Evolutionary conservation across 2,329 filamentous ascomycete genomes (phyloP).

Genomic region (Verticillium isaacii): DNA sequence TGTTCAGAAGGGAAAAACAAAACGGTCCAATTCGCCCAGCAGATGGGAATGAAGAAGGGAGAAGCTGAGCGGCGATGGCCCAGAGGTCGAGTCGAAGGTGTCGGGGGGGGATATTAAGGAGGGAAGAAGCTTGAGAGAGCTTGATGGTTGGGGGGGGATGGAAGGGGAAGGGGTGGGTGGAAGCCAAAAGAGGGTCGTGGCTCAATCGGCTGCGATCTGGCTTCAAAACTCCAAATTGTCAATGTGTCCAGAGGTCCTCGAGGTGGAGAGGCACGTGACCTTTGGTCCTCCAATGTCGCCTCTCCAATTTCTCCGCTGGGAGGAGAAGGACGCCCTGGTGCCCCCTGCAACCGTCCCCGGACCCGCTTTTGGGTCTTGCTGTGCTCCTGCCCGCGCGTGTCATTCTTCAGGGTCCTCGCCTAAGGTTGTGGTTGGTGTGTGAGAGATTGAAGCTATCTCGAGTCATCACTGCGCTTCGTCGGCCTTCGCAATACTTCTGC

Average conservation of each 20-base stretch:
- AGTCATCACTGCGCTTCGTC: not conserved
- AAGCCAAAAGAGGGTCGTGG: conserved; percentile 1
- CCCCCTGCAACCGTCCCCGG: not conserved
- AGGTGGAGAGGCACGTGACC: conserved; percentile 23
- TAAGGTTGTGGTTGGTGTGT: not conserved
- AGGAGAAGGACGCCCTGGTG: not conserved
- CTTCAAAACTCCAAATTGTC: conserved; percentile 36
- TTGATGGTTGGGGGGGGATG: conserved; percentile 15
- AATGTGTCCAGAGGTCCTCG: conserved; percentile 37
- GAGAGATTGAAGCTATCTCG: not conserved
- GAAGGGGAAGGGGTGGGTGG: conserved; percentile 8
- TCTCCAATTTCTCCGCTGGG: not conserved
- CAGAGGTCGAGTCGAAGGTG: not conserved
- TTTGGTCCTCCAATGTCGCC: not conserved
- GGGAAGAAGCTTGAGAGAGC: conserved; percentile 21
- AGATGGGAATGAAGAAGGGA: conserved; percentile 26
- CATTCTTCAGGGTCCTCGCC: not conserved
- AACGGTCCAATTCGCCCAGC: conserved; percentile 29
- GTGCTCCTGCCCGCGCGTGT: not conserved
- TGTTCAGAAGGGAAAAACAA: conserved; percentile 24
- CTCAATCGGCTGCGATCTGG: conserved; percentile 30
- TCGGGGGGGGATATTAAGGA: conserved; percentile 26
- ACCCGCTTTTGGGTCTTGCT: not conserved
- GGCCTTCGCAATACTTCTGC: not conserved
- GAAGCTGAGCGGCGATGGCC: conserved; percentile 15